A percentile compares a stretch with the other conserved stretches of the same genome.
phyloP scores from a whole-genome alignment of 2,329 filamentous ascomycete species.

The Fusarium sororula region DNA sequence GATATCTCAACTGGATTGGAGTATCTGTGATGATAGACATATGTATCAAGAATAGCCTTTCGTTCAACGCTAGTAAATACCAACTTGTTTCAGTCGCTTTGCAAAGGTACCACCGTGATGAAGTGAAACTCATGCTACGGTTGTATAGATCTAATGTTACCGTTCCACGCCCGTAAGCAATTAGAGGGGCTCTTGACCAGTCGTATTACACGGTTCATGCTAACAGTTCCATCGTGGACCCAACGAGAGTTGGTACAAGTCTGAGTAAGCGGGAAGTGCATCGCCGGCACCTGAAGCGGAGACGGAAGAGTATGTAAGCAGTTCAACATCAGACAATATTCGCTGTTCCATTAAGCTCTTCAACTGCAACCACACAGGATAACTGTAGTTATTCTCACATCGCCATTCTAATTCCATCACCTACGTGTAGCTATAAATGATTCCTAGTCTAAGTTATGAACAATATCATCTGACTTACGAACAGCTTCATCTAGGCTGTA shows the following conservation, averaged over 20 bases:
- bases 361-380: too few relatives aligned
- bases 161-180: neutral
- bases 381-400: rapidly evolving
- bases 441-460: neutral
- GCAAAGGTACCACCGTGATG: rapidly evolving
- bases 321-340: neutral
- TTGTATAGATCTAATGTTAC: neutral
- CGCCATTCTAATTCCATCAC: rapidly evolving
- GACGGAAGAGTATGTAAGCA: neutral
- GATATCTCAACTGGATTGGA: constrained; percentile 40
- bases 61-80: neutral
- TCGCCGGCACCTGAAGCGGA: neutral
- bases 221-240: neutral
- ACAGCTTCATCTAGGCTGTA: neutral
- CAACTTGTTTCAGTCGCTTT: neutral
- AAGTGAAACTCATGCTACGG: neutral
- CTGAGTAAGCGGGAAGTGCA: neutral
- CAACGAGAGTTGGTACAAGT: neutral
- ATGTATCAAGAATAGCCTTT: neutral
- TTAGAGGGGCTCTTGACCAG: neutral
- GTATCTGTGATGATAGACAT: neutral
- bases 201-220: neutral
- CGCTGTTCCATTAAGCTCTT: rapidly evolving
- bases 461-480: neutral
- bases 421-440: too few relatives aligned